These are phyloP conservation scores for Colletotrichum eremochloae DNA, from an alignment of 2,329 filamentous ascomycete species.

Conservation along the genomic window DNA sequence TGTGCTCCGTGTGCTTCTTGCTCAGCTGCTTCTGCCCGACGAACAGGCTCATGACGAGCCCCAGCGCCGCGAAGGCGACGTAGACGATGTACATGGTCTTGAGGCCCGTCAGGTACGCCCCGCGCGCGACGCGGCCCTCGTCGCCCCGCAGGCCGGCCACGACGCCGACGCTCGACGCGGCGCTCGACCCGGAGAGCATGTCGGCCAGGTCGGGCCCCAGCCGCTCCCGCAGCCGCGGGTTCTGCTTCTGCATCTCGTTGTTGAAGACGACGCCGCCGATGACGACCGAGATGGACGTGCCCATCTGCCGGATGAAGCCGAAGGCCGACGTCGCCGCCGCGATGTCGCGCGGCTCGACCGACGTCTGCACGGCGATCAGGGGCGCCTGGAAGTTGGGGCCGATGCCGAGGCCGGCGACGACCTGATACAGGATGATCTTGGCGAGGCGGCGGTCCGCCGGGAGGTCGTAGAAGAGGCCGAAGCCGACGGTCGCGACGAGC, in stretches of 20 bases:
- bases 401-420: slow-evolving; percentile 71
- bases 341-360: slow-evolving; percentile 70
- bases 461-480: slow-evolving; percentile 69
- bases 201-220: slow-evolving; percentile 65
- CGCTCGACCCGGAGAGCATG: slow-evolving; percentile 69
- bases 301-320: slow-evolving; percentile 70
- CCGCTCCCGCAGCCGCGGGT: slow-evolving; percentile 58
- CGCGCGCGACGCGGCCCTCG: slow-evolving; percentile 58
- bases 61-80: slow-evolving; percentile 61
- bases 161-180: slow-evolving; percentile 72
- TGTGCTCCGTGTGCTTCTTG: slow-evolving; percentile 69
- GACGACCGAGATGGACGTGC: slow-evolving; percentile 69
- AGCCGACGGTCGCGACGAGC: slow-evolving; percentile 69
- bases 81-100: slow-evolving; percentile 71
- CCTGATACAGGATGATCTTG: slow-evolving; percentile 67
- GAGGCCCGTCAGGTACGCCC: slow-evolving; percentile 64
- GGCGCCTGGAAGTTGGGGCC: slow-evolving; percentile 75
- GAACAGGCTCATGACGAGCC: slow-evolving; percentile 61
- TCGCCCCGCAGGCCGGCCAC: slow-evolving; percentile 65
- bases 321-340: slow-evolving; percentile 74
- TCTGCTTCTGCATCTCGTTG: slow-evolving; percentile 56
- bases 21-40: slow-evolving; percentile 65
- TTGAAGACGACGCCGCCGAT: slow-evolving; percentile 60
- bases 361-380: slow-evolving; percentile 73
- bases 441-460: slow-evolving; percentile 62